Evolutionary conservation across 805 yeast species (phyloP), one percentile per base, ranked within the genome.

Genomic region (Starmerella sp.): DNA sequence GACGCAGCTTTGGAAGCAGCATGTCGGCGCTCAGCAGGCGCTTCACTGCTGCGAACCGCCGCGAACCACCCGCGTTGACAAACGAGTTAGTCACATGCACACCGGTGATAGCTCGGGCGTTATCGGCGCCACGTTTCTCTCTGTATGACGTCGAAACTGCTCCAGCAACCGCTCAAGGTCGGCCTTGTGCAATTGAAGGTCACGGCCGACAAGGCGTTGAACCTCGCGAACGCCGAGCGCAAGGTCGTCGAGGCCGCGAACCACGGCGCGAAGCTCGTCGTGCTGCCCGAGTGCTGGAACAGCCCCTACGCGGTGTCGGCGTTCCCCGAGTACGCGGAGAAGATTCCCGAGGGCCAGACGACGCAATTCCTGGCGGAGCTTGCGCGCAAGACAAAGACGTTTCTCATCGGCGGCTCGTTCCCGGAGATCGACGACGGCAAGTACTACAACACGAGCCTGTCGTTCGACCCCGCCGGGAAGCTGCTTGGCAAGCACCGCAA

Each of bases 251-350:
- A 77, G 54, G 97, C 97, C 0, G 81, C 83, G 29, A 75, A 80
- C 15, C 65, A 69, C 29, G 78, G 82, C 7, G 78, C 83, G 7
- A 85, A 90, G 63, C 73, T 91, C 43, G 78, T 93, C 10, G 87
- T 93, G 60, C 73, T 93, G 35, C 98, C 98, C 8, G 97, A 93
- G 71, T 89, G 96, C 72, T 91, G 90, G 78, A 93, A 91, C 68
- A 86, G 96, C 1, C 97, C 97, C 3, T 93, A 93, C 66, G 80
- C 95, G 0, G 95, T 88, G 32, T 79, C 79, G 56, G 84, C 90
- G 58, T 93, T 93, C 70, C 79, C 85, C 6, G 82, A 86, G 56
- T 91, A 93, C 67, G 90, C 96, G 3, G 98, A 93, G 68, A 62
- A 69, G n/a, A 85, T 93, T 44, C 95, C 95, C 6, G 67, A 72